Evolutionary conservation across 2,329 filamentous ascomycete genomes (phyloP), one percentile per base, ranked within the genome.

Genomic region (Aureobasidium sp.): DNA sequence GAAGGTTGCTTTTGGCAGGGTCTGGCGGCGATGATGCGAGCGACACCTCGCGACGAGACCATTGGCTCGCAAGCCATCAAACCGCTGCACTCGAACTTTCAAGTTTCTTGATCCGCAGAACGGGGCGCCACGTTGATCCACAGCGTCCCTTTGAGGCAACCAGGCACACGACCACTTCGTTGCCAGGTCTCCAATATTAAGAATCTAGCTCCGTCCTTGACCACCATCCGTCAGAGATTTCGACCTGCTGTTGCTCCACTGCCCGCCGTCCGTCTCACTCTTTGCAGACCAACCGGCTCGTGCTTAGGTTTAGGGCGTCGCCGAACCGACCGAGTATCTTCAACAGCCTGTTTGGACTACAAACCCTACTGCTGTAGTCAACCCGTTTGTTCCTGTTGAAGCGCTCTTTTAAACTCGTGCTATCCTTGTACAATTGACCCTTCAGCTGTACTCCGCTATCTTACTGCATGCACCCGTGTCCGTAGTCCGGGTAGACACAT

Each of bases 1-100:
- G 19, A 39, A 15, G 49, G 19, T 57, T 57, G 53, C 53, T 57
- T 56, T 42, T 56, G 52, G 44, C 45, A 42, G 27, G 40, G 39
- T 40, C 37, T 50, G 47, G 29, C 47, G 35, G 14, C 45, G 24
- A 48, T 48, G 45, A 48, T 48, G 45, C 45, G 45, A 48, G 45
- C 45, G 45, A 48, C 45, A 48, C 24, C 24, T 48, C 45, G 45
- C 45, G 27, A 29, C 45, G 45, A 48, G 45, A n/a, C 45, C 45
- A 48, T 48, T 48, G 45, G 45, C 24, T 48, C 45, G 24, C 45
- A n/a, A 17, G 45, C 45, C 44, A 29, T 47, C 44, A 47, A 47
- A 47, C 12, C 44, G 45, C 40, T 44, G 19, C 45, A 29, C 24
- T 29, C 45, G 45, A 48, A 48, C 45, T 24, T 48, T 48, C 24